Evolutionary conservation across 169 alveolate genomes (phyloP), one percentile per base, ranked within the genome.

Genomic region (Theileria sp.): DNA sequence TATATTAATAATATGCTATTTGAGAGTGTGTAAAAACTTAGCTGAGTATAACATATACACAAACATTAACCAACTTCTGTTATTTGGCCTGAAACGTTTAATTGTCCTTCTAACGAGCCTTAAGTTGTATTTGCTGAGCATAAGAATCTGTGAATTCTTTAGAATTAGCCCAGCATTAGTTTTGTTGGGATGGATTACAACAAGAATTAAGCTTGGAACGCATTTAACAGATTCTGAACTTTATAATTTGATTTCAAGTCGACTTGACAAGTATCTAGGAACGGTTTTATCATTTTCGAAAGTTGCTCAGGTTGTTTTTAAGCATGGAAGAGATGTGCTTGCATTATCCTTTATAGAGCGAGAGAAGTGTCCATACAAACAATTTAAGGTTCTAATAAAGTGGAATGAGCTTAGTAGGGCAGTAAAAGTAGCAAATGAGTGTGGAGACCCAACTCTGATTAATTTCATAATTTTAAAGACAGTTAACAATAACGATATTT

Each of bases 221-320:
- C 80, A 75, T 49, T 54, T 82, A 75, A 82, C 86, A 28, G 88
- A 82, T 50, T 38, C 30, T 9, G 88, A 82, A 34, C 81, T 82
- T 8, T 69, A 56, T 25, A 78, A 65, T 61, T 36, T 36, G 30
- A 82, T 82, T 21, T 75, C 75, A 13, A 36, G 15, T 36, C 21
- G 54, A 8, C 68, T 82, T 28, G 84, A 76, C n/a, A 72, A 79
- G 23, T 76, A 82, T 36, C 74, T 78, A n/a, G 86, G 86, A 13
- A 73, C 75, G 3, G 64, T 82, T 25, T 58, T 80, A 58, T 79
- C 88, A 3, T 82, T 67, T 51, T 68, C 84, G 49, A 78, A 76
- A 30, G 75, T 82, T 12, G 84, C 88, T 0, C 54, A 44, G 58
- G 86, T 73, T 0, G 86, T 51, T 10, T 71, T 69, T 19, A 44